Evolutionary conservation across 179 eudicot genomes (phyloP), one percentile per base, ranked within the genome.

Genomic region (Nepenthes alata): DNA sequence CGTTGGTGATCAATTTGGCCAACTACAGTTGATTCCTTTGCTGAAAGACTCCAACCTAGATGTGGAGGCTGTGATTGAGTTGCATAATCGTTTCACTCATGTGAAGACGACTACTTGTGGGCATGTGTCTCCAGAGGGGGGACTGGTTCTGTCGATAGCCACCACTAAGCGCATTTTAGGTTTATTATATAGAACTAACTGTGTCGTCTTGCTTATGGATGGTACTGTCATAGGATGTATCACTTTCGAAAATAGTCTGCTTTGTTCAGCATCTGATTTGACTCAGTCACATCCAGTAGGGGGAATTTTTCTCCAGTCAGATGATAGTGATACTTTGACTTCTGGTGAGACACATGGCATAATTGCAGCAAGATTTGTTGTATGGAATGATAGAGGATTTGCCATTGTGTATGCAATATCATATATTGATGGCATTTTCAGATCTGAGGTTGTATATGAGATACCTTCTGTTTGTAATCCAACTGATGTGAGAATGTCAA

Each of bases 361-460:
- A 52, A 55, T 74, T 64, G 78, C 66, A 37, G 67, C 78, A 51
- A 69, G 68, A 56, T 77, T 93, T 68, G 76, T 66, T 63, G 77
- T 80, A 16, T 93, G 98, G 98, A 83, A 83, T 77, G 76, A 73
- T 67, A 80, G 67, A 67, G 98, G 97, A 51, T 75, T 63, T 49
- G 77, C 84, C 10, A 64, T 73, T 67, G 63, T 87, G 59, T 93
- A 83, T 70, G 67, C 63, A 60, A 66, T 89, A 67, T 80, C 87
- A 57, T 83, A 72, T 78, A 70, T 77, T 59, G 77, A 76, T 55
- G 63, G 55, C 25, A 67, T 64, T 37, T 87, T 87, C 71, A 79
- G 71, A 58, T 87, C 61, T 62, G 69, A 77, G 67, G 65, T 72
- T 65, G 39, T 80, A 50, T 75, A 53, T 57, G 59, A 70, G 53